Percentiles rank a stretch among this genome's conserved stretches.
Conservation (phyloP, 1,139 yeast species). For the Saccharomycopsis crataegensis region DNA sequence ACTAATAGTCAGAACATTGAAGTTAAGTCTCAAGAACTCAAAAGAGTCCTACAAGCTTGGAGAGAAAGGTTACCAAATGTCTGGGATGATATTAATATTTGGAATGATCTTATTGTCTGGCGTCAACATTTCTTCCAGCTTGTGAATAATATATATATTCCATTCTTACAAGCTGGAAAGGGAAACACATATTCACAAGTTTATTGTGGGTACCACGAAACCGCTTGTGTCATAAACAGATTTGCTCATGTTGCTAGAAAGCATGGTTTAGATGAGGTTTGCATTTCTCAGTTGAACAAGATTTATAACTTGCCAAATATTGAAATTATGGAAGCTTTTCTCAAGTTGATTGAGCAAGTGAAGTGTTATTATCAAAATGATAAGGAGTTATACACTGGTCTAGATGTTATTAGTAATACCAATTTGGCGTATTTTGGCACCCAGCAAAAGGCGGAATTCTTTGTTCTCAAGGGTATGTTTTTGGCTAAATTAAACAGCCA, state of each 20-base stretch:
- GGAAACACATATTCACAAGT: slow-evolving; percentile 84
- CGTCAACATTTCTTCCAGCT: slow-evolving; percentile 97
- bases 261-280: slow-evolving; percentile 95
- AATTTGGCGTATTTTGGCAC: slow-evolving; percentile 94
- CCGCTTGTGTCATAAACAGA: slow-evolving; percentile 97
- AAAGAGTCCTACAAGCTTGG: slow-evolving; percentile 95
- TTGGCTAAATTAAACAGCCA: slow-evolving; percentile 81
- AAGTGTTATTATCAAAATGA: slow-evolving; percentile 92
- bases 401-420: slow-evolving; percentile 97
- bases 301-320: slow-evolving; percentile 95
- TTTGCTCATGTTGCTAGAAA: slow-evolving; percentile 98
- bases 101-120: slow-evolving; percentile 99
- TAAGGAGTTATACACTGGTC: slow-evolving; percentile 85
- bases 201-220: slow-evolving; percentile 95
- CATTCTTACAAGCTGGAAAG: slow-evolving; percentile 72
- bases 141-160: slow-evolving; percentile 89
- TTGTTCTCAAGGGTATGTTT: slow-evolving; percentile 96
- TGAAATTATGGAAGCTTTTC: slow-evolving; percentile 96
- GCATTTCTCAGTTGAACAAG: slow-evolving; percentile 85
- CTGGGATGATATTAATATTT: slow-evolving; percentile 98
- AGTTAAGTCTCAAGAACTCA: slow-evolving; percentile 86
- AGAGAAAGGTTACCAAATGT: slow-evolving; percentile 91
- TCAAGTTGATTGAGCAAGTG: slow-evolving; percentile 94
- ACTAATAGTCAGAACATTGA: slow-evolving; percentile 92
- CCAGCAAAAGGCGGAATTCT: slow-evolving; percentile 96